Evolutionary conservation across 306 rosid genomes (phyloP).

Genomic region (Prinsepia uniflora): DNA sequence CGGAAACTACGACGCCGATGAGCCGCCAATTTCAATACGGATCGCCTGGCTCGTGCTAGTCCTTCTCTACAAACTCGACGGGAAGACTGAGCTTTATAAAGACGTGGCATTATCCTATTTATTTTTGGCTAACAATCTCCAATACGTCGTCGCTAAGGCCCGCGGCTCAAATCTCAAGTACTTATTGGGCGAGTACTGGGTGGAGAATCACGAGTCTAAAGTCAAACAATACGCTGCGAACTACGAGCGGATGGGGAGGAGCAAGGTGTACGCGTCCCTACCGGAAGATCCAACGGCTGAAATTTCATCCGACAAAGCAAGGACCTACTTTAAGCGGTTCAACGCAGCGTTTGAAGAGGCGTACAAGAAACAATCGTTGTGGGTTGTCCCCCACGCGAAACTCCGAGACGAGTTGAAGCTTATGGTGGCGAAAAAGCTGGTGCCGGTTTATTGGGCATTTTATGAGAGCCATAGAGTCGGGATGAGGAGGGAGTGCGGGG

Average conservation of each 20-base stretch:
- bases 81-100: constrained; percentile 53
- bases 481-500: constrained; percentile 28
- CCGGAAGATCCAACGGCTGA: constrained; percentile 57
- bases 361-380: constrained; percentile 43
- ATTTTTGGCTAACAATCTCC: constrained; percentile 88
- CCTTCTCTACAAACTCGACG: constrained; percentile 80
- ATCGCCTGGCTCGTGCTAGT: constrained; percentile 68
- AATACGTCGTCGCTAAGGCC: constrained; percentile 67
- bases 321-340: constrained; percentile 33
- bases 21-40: constrained; percentile 39
- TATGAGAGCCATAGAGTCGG: constrained; percentile 31
- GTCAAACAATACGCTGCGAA: constrained; percentile 63
- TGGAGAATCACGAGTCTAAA: constrained; percentile 53
- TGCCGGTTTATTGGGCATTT: constrained; percentile 32
- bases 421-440: constrained; percentile 42
- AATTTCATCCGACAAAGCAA: constrained; percentile 46
- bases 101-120: constrained; percentile 75
- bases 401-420: constrained; percentile 54
- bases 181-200: constrained; percentile 62
- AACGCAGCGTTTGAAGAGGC: constrained; percentile 44
- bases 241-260: constrained; percentile 76
- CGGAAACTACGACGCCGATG: constrained; percentile 24
- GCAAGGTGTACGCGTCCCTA: constrained; percentile 41
- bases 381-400: constrained; percentile 61
- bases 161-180: constrained; percentile 48